phyloP scores from a whole-genome alignment of 805 yeast genomes.

The Starmerella kuoi region DNA sequence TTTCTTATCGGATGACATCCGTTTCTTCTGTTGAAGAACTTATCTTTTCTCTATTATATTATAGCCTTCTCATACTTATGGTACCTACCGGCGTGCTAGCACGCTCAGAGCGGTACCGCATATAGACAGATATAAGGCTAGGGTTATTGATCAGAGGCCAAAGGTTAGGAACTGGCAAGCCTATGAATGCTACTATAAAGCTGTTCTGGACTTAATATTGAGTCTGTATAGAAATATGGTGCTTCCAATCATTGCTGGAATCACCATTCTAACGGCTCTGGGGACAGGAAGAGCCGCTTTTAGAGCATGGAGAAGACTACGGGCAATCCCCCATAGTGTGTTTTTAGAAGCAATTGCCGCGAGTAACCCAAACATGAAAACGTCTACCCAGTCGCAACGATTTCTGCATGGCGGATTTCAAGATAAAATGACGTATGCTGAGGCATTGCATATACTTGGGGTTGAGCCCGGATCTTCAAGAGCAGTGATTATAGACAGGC shows the following conservation, averaged over 20 bases:
- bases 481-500: conserved; percentile 64
- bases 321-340: conserved; percentile 25
- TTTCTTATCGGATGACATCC: too few species aligned
- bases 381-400: conserved; percentile 6
- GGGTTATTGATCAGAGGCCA: too few species aligned
- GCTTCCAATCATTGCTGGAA: conserved; percentile 25
- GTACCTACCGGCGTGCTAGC: too few species aligned
- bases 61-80: too few species aligned
- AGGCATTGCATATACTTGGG: conserved; percentile 42
- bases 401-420: conserved; percentile 30
- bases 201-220: too few species aligned
- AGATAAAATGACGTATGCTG: conserved; percentile 37
- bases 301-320: conserved; percentile 26
- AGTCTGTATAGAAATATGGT: too few species aligned
- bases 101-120: too few species aligned
- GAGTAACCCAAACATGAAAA: conserved; percentile 4
- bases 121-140: too few species aligned
- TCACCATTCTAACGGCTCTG: conserved; percentile 23
- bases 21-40: too few species aligned
- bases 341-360: conserved; percentile 23
- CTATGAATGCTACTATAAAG: too few species aligned
- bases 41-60: too few species aligned
- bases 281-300: conserved; percentile 29
- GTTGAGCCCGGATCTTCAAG: conserved; percentile 28
- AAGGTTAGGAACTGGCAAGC: too few species aligned